Percentiles rank a stretch among this genome's conserved stretches.
Conservation (phyloP, 495 filamentous ascomycete species). For the Gamarada debralockiae region DNA sequence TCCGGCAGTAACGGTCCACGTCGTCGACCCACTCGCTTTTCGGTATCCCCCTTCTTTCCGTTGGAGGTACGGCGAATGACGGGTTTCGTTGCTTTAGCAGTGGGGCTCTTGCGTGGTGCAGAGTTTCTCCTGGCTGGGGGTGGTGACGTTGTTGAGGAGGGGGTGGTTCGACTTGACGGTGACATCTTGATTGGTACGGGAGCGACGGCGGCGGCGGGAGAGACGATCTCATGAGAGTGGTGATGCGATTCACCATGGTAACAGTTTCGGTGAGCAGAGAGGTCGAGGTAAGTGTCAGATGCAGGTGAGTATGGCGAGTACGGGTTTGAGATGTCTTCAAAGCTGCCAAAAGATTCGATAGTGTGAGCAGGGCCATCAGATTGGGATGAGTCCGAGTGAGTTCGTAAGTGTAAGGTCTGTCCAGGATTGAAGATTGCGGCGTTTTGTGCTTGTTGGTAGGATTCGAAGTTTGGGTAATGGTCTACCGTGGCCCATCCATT, state of each 20-base stretch:
- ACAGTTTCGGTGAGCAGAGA: constrained; percentile 47
- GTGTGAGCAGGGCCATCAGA: constrained; percentile 55
- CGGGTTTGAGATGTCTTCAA: constrained; percentile 72
- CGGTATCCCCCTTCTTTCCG: constrained; percentile 61
- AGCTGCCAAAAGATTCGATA: constrained; percentile 68
- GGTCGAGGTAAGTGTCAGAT: constrained; percentile 53
- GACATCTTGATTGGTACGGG: constrained; percentile 69
- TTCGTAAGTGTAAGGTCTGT: constrained; percentile 80
- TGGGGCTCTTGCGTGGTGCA: constrained; percentile 67
- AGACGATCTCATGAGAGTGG: constrained; percentile 30
- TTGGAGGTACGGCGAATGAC: constrained; percentile 72
- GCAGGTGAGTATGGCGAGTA: constrained; percentile 71
- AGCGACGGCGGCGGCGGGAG: constrained; percentile 63
- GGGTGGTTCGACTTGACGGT: constrained; percentile 48
- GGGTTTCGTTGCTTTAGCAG: constrained; percentile 73
- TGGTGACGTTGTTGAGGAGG: constrained; percentile 51
- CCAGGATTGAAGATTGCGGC: constrained; percentile 79
- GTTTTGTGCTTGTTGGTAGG: constrained; percentile 47
- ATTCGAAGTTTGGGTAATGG: constrained; percentile 42
- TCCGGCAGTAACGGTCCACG: constrained; percentile 87
- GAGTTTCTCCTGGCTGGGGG: constrained; percentile 52
- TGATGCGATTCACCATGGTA: constrained; percentile 43
- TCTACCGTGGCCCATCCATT: constrained; percentile 80
- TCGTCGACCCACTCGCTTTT: constrained; percentile 87
- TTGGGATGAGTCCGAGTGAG: constrained; percentile 78